Conservation (phyloP, 495 filamentous ascomycete species). For the Daldinia caldariorum region DNA sequence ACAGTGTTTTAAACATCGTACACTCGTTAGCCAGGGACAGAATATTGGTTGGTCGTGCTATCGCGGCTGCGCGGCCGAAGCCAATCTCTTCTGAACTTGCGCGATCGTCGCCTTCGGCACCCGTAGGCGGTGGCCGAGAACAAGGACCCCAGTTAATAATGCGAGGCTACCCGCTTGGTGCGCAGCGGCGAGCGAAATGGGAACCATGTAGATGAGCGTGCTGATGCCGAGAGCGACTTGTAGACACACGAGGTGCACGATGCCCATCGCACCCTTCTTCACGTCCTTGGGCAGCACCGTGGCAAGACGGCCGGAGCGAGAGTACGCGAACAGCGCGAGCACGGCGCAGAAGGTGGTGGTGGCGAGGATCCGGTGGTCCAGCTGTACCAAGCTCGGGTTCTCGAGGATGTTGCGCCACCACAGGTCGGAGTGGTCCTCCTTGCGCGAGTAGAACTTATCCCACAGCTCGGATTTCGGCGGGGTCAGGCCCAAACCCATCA, state of each 20-base stretch:
- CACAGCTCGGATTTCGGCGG: slow-evolving; percentile 87
- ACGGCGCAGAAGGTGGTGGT: slow-evolving; percentile 87
- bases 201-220: slow-evolving; percentile 92
- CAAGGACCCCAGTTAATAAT: slow-evolving; percentile 80
- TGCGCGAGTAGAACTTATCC: slow-evolving; percentile 83
- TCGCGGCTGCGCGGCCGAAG: slow-evolving; percentile 21
- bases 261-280: slow-evolving; percentile 76
- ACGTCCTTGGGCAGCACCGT: slow-evolving; percentile 70
- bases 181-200: slow-evolving; percentile 83
- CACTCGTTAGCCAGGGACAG: neutral
- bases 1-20: slow-evolving; percentile 10
- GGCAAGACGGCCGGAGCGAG: slow-evolving; percentile 70
- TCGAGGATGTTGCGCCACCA: slow-evolving; percentile 98
- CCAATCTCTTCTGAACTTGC: slow-evolving; percentile 55
- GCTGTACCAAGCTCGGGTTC: slow-evolving; percentile 92
- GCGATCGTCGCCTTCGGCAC: slow-evolving; percentile 59
- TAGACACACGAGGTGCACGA: slow-evolving; percentile 81
- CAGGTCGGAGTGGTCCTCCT: slow-evolving; percentile 76
- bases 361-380: slow-evolving; percentile 93
- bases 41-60: neutral
- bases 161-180: slow-evolving; percentile 94
- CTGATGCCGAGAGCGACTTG: slow-evolving; percentile 88
- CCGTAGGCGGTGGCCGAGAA: slow-evolving; percentile 71
- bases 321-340: slow-evolving; percentile 78
- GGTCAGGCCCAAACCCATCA: slow-evolving; percentile 84